Percentiles rank a stretch among this genome's conserved stretches.
These are phyloP conservation scores for Trichoderma gracile DNA, from an alignment of 2,329 filamentous ascomycete species.

Conservation along the genomic window DNA sequence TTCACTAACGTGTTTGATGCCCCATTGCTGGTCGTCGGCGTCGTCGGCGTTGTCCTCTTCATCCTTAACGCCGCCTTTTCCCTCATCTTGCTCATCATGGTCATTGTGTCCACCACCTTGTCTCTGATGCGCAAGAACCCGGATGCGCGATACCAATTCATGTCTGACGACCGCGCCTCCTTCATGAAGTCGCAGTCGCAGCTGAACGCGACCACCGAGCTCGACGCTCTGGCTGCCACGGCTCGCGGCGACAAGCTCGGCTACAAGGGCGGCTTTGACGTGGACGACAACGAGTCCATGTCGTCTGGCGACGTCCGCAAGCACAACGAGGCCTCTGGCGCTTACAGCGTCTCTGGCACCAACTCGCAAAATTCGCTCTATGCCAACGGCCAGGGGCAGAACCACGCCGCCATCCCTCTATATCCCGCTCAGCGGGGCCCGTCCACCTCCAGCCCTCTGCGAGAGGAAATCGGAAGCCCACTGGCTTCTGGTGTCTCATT, in stretches of 20 bases:
- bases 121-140: slow-evolving; percentile 90
- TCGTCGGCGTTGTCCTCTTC: slow-evolving; percentile 88
- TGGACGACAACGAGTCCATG: slow-evolving; percentile 46
- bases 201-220: slow-evolving; percentile 73
- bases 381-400: slow-evolving; percentile 37
- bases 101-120: slow-evolving; percentile 61
- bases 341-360: slow-evolving; percentile 28
- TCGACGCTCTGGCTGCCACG: slow-evolving; percentile 85
- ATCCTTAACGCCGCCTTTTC: slow-evolving; percentile 83
- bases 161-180: slow-evolving; percentile 92
- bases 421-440: slow-evolving; percentile 44
- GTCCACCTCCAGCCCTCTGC: slow-evolving; percentile 36
- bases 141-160: slow-evolving; percentile 91
- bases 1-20: slow-evolving; percentile 86
- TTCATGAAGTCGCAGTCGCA: slow-evolving; percentile 97
- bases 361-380: slow-evolving; percentile 39
- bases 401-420: slow-evolving; percentile 47
- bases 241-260: slow-evolving; percentile 77
- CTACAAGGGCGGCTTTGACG: slow-evolving; percentile 42
- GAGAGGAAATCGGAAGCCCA: slow-evolving; percentile 39
- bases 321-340: slow-evolving; percentile 35
- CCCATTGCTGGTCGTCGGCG: slow-evolving; percentile 78
- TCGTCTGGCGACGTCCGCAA: slow-evolving; percentile 43
- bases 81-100: slow-evolving; percentile 77
- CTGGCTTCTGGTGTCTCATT: slow-evolving; percentile 32